These are phyloP conservation scores for Arabidopsis hybrid DNA, from an alignment of 441 rosid genomes.

Conservation along the genomic window DNA sequence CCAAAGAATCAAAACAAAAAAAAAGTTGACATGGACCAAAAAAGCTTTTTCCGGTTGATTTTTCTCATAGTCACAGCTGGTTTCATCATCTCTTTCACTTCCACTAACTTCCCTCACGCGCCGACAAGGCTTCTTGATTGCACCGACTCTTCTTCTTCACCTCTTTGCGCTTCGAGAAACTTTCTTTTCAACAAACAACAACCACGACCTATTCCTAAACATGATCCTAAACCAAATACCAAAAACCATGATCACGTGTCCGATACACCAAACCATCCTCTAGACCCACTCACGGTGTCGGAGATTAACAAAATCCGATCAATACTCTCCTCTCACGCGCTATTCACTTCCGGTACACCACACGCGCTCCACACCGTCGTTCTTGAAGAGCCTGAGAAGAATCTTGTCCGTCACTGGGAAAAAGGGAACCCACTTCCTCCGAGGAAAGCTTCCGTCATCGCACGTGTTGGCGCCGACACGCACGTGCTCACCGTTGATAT, in stretches of 20 bases:
- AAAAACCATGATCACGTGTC: conserved; percentile 49
- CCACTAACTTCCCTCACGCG: conserved; percentile 55
- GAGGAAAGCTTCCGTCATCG: conserved; percentile 76
- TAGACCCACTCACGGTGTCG: conserved; percentile 78
- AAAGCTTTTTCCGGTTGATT: conserved; percentile 53
- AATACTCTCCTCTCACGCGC: conserved; percentile 64
- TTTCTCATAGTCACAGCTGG: conserved; percentile 53
- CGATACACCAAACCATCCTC: conserved; percentile 74
- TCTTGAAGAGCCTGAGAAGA: conserved; percentile 81
- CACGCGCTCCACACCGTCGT: conserved; percentile 70
- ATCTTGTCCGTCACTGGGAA: conserved; percentile 60
- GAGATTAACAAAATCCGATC: conserved; percentile 69
- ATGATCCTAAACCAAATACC: conserved; percentile 43
- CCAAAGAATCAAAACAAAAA: neutral
- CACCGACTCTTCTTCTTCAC: conserved; percentile 50
- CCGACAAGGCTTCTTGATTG: conserved; percentile 55
- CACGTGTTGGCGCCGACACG: conserved; percentile 57
- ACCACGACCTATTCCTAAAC: conserved; percentile 15
- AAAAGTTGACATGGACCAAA: conserved; percentile 57
- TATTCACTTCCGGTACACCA: conserved; percentile 50
- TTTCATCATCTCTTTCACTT: conserved; percentile 61
- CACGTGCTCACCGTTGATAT: conserved; percentile 67
- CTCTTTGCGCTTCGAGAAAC: conserved; percentile 70
- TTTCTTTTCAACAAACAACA: conserved; percentile 55
- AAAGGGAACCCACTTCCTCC: conserved; percentile 67